phyloP scores from a whole-genome alignment of 768 basidiomycete genomes.

The Leccinum sublutescens region DNA sequence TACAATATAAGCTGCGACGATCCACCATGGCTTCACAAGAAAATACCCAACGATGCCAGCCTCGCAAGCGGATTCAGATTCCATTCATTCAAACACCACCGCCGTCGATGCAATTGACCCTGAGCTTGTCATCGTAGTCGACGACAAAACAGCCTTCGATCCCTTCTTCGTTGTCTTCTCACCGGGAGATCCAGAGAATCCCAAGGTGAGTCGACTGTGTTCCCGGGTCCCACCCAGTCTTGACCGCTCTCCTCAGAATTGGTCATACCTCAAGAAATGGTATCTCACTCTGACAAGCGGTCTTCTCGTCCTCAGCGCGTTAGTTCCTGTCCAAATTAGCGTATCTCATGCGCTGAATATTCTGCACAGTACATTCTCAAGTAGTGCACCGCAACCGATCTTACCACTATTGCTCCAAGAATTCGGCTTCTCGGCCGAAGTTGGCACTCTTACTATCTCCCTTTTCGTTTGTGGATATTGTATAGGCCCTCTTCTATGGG shows the following conservation, averaged over 20 bases:
- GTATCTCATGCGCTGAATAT: not conserved
- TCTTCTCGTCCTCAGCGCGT: slow-evolving; percentile 56
- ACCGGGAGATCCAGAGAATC: slow-evolving; percentile 43
- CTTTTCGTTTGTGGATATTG: slow-evolving; percentile 71
- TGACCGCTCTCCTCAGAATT: slow-evolving; percentile 39
- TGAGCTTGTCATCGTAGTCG: slow-evolving; percentile 6
- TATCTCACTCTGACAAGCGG: slow-evolving; percentile 50
- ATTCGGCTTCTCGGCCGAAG: slow-evolving; percentile 50
- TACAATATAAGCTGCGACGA: slow-evolving; percentile 11
- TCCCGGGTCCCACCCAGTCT: not conserved
- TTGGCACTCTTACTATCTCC: slow-evolving; percentile 54
- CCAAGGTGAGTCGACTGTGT: slow-evolving; percentile 37
- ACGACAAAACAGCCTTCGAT: slow-evolving; percentile 19
- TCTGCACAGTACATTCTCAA: slow-evolving; percentile 54
- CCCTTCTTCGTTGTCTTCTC: slow-evolving; percentile 34
- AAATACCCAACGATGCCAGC: slow-evolving; percentile 5
- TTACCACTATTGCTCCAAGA: slow-evolving; percentile 42
- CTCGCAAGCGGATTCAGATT: slow-evolving; percentile 14
- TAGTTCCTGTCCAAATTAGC: slow-evolving; percentile 13
- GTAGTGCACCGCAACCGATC: slow-evolving; percentile 55
- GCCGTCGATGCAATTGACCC: slow-evolving; percentile 15
- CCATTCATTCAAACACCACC: slow-evolving; percentile 12
- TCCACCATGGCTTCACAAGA: not conserved
- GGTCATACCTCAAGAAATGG: slow-evolving; percentile 46
- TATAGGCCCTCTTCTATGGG: slow-evolving; percentile 62